Base-by-base conservation (phyloP, 2,329 filamentous ascomycete genomes). In the Phialocephala sp. region DNA sequence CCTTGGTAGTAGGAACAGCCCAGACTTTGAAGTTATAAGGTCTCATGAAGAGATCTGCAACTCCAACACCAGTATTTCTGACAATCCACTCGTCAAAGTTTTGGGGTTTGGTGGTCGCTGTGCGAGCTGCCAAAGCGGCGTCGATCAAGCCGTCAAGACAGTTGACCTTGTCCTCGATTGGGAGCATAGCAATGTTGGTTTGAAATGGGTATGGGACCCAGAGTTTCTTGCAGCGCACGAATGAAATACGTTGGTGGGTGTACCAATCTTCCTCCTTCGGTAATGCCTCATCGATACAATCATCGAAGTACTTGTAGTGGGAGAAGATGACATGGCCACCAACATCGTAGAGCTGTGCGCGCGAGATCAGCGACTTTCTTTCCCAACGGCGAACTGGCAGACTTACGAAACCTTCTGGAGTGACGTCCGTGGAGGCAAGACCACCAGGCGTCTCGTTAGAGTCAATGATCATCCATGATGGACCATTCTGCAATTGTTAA, bases 1-100 rank as follows among this genome's bases (percentile, higher is more conserved):
- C 93, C 89, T 97, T 97, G 73, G 91, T 97, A 64, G 94, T 97
- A 66, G 95, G 95, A 75, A 98, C 94, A 69, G 95, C 95, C 95
- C 95, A 99, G 78, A 99, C 95, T 85, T 99, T 99, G 89, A 90
- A 99, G 88, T 99, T 99, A 87, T 99, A 99, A 62, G 95, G 95
- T 75, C 95, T 87, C 95, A 99, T 99, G 87, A 99, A 99, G 74
- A 94, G 86, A 79, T 99, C 89, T 72, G 94, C 94, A 76, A 99
- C 86, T 74, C 94, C 94, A 74, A 87, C 83, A 75, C 95, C 95
- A 83, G 91, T 94, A 84, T 91, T 96, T 76, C 95, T 89, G 75
- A 98, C 79, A 77, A 98, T 98, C 94, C 94, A 98, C 84, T 99
- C 93, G 77, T 99, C 95, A 76, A 99, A 99, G 83, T 96, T 86